Percentiles rank a stretch among this genome's conserved stretches.
Conservation (phyloP, 306 rosid genomes). For the Bauhinia variegata region DNA sequence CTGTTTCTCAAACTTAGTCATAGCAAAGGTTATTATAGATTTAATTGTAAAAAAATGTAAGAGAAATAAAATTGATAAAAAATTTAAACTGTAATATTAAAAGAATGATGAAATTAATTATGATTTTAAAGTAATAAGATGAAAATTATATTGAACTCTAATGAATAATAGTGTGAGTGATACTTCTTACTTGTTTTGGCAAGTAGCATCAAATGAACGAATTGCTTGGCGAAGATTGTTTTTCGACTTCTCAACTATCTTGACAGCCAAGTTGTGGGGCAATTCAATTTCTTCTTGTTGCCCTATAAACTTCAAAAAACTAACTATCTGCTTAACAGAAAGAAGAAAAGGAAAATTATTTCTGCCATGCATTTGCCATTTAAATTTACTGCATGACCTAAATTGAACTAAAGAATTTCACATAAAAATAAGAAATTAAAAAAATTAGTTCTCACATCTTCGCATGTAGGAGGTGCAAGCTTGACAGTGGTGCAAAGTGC, state of each 20-base stretch:
- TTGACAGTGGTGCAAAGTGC: constrained; percentile 61
- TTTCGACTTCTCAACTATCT: constrained; percentile 57
- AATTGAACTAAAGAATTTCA: too few relatives aligned
- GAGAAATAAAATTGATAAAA: too few relatives aligned
- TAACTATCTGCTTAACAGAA: constrained; percentile 52
- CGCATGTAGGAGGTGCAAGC: constrained; percentile 66
- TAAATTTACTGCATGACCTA: too few relatives aligned
- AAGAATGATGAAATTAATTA: too few relatives aligned
- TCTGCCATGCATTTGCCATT: background rate
- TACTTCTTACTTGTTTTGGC: constrained; percentile 47
- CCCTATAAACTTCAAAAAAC: constrained; percentile 63
- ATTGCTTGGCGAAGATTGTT: constrained; percentile 78
- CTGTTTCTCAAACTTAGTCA: too few relatives aligned
- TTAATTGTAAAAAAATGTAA: too few relatives aligned
- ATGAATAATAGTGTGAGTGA: background rate
- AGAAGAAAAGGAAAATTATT: background rate
- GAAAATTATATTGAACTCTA: too few relatives aligned
- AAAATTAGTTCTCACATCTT: constrained; percentile 56
- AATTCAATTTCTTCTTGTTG: constrained; percentile 54
- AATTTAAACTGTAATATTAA: too few relatives aligned
- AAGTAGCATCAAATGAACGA: constrained; percentile 86
- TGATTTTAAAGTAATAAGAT: too few relatives aligned
- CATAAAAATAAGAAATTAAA: too few relatives aligned
- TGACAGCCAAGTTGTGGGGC: constrained; percentile 45
- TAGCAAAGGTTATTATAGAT: too few relatives aligned